Conservation (phyloP, 768 basidiomycete genomes). For the Mycena haematopus region DNA sequence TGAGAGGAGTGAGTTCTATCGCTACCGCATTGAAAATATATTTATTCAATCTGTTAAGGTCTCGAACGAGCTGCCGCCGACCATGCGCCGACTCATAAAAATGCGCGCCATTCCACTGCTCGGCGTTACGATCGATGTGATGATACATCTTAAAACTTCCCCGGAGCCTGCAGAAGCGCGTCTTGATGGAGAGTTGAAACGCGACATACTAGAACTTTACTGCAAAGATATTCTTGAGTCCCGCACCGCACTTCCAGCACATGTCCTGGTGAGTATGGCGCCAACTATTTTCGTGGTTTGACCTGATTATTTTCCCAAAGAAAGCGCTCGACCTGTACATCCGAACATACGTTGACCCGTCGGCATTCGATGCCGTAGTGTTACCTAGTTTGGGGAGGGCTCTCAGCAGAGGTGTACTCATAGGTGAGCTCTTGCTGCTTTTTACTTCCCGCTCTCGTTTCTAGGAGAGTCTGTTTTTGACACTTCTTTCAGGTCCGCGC, state of each 20-base stretch:
- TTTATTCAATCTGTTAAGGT: slow-evolving; percentile 36
- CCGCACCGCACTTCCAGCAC: slow-evolving; percentile 62
- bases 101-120: slow-evolving; percentile 53
- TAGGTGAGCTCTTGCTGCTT: slow-evolving; percentile 7
- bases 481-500: slow-evolving; percentile 16
- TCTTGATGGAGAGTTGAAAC: slow-evolving; percentile 42
- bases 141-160: slow-evolving; percentile 67
- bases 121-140: slow-evolving; percentile 73
- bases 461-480: not conserved
- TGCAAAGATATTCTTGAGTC: slow-evolving; percentile 68
- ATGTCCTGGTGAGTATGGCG: slow-evolving; percentile 57
- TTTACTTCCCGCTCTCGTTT: not conserved
- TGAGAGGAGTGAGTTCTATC: slow-evolving; percentile 39
- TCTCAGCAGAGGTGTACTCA: slow-evolving; percentile 13
- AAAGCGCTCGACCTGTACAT: slow-evolving; percentile 20
- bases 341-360: slow-evolving; percentile 48
- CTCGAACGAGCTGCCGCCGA: slow-evolving; percentile 48
- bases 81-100: slow-evolving; percentile 35
- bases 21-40: slow-evolving; percentile 30
- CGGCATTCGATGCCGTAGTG: slow-evolving; percentile 25
- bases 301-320: not conserved
- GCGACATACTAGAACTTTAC: slow-evolving; percentile 66
- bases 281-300: not conserved
- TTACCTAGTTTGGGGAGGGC: slow-evolving; percentile 25
- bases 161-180: slow-evolving; percentile 52